Conservation (phyloP, 768 basidiomycete genomes). For the Suillus luteus region DNA sequence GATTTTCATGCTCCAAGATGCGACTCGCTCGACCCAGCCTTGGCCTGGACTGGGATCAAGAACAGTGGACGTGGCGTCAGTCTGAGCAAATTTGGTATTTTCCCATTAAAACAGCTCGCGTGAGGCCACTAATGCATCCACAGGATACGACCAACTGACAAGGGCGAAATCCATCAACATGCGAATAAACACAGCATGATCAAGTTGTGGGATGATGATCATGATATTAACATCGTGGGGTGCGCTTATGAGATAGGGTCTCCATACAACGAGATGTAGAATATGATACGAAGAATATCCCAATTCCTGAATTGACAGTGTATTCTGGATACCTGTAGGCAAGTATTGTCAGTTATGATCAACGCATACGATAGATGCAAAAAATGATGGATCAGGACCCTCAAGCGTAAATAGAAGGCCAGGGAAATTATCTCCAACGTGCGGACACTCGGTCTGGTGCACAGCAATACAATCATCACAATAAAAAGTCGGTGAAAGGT, state of each 20-base stretch:
- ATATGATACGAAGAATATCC: constrained; percentile 71
- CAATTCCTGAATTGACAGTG: constrained; percentile 50
- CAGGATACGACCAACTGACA: constrained; percentile 86
- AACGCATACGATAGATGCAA: not conserved
- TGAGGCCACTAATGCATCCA: constrained; percentile 11
- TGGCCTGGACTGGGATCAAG: constrained; percentile 95
- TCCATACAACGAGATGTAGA: constrained; percentile 72
- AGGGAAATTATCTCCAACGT: constrained; percentile 35
- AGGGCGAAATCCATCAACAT: constrained; percentile 80
- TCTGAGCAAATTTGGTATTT: constrained; percentile 83
- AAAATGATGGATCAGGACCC: constrained; percentile 31
- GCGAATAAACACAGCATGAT: constrained; percentile 61
- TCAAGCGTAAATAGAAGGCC: constrained; percentile 37
- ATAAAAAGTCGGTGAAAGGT: not conserved
- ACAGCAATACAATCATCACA: constrained; percentile 38
- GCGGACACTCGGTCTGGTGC: constrained; percentile 38
- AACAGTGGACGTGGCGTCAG: constrained; percentile 90
- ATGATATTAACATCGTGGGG: not conserved
- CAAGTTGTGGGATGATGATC: not conserved
- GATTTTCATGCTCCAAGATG: constrained; percentile 46
- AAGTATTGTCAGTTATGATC: constrained; percentile 3
- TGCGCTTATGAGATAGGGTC: not conserved
- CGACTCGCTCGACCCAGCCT: constrained; percentile 89
- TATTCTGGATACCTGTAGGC: not conserved
- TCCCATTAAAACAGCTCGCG: not conserved